Base-by-base conservation (phyloP, 202 grass and related monocot genomes). In the Panicum hallii region DNA sequence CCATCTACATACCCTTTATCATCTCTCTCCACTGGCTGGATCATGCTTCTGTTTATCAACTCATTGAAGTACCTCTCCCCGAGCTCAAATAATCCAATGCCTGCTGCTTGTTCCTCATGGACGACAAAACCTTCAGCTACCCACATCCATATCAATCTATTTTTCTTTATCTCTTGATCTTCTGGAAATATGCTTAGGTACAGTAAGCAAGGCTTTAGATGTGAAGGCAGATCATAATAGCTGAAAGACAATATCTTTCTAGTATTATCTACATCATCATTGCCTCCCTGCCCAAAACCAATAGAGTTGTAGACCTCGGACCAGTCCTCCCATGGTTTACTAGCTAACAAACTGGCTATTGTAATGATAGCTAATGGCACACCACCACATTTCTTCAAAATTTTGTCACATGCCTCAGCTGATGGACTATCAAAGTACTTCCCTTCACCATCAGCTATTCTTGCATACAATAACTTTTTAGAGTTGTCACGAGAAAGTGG, bases 371-470 rank as follows among this genome's bases (percentile, higher is more conserved):
- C 40, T 1, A 69, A n/a, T 69, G 66, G 66, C 19, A 69, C 66
- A 44, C 66, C 66, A 13, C 19, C 10, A 44, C 66, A 69, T 44
- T 69, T 69, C 66, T 69, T 69, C 40, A 69, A 13, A 69, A 44
- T 1, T 3, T 0, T 69, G 4, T 44, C 9, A 44, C 66, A 44
- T 69, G 19, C 20, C 4, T 69, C 40, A 44, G 0, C 4, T 0
- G 40, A 69, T 2, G 19, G 9, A 0, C 9, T 43, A 13, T 22
- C 9, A 1, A 67, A n/a, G 43, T 44, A 69, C 40, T 69, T 69
- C 40, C 17, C 66, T 69, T 69, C 19, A 13, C 66, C 4, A 1
- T 69, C 66, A 69, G 0, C 9, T 22, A 69, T 44, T 6, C 40
- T 69, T 11, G 40, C 66, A 5, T 13, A 22, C 40, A 69, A 5